Percentiles rank a stretch among this genome's conserved stretches.
Conservation (phyloP, 768 basidiomycete genomes). For the Leccinum boreale region DNA sequence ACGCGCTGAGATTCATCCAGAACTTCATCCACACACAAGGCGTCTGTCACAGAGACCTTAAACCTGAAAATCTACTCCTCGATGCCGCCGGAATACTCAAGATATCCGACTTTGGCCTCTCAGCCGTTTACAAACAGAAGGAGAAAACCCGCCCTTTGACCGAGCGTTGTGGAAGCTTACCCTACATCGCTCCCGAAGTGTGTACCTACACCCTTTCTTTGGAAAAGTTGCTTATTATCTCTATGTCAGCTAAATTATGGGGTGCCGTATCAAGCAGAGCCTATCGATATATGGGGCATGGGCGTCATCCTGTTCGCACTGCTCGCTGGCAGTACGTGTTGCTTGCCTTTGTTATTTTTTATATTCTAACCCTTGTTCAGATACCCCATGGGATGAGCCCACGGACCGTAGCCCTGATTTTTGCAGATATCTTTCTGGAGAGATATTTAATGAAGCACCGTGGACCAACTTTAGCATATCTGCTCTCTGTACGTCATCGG, state of each 20-base stretch:
- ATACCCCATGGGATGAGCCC: conserved; percentile 98
- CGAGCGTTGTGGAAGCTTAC: conserved; percentile 88
- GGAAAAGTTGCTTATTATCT: background rate
- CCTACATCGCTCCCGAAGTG: conserved; percentile 95
- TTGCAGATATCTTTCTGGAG: conserved; percentile 65
- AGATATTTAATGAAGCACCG: conserved; percentile 70
- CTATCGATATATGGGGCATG: conserved; percentile 93
- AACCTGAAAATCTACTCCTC: conserved; percentile 93
- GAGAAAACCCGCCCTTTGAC: conserved; percentile 71
- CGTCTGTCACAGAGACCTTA: conserved; percentile 94
- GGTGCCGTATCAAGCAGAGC: conserved; percentile 80
- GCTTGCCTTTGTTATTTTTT: too few relatives aligned
- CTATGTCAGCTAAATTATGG: conserved; percentile 56
- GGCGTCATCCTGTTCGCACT: conserved; percentile 94
- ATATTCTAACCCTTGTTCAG: conserved; percentile 37
- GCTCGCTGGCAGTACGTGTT: conserved; percentile 77
- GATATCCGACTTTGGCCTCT: conserved; percentile 93
- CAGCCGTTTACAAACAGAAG: conserved; percentile 85
- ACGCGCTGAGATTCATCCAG: conserved; percentile 35
- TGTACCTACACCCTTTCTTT: conserved; percentile 9
- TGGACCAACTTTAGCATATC: conserved; percentile 67
- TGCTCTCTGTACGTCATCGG: conserved; percentile 56
- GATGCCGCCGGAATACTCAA: conserved; percentile 83
- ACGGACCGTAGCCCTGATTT: conserved; percentile 78
- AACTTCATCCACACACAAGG: conserved; percentile 84